Percentiles rank a stretch among this genome's conserved stretches.
These are phyloP conservation scores for Stachybotrys echinatus DNA, from an alignment of 2,329 filamentous ascomycete species.

Conservation along the genomic window DNA sequence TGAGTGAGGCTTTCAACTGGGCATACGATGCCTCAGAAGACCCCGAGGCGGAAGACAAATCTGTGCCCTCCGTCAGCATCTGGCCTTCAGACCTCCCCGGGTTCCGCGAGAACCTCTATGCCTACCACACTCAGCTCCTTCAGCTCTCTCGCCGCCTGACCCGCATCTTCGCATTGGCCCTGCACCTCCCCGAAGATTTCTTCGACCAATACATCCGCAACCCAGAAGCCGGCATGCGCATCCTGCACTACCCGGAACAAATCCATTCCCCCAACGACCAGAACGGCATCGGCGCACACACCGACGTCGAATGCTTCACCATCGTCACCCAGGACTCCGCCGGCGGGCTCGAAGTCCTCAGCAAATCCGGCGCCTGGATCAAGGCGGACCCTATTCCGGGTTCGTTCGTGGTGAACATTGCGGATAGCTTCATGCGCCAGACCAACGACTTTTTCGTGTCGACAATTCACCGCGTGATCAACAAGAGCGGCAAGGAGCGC, in stretches of 20 bases:
- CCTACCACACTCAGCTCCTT: conserved; percentile 25
- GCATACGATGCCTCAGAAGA: too few species aligned
- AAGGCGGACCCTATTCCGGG: conserved; percentile 2
- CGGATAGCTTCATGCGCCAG: conserved; percentile 4
- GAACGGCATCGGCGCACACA: conserved; percentile 37
- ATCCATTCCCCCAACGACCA: conserved; percentile 11
- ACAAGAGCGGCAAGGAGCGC: conserved; percentile 1
- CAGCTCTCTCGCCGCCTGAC: conserved; percentile 29
- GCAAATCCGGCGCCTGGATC: conserved; percentile 40
- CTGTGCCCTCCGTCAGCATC: too few species aligned
- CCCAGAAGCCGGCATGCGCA: conserved; percentile 25
- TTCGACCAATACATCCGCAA: conserved; percentile 29
- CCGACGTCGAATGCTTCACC: conserved; percentile 43
- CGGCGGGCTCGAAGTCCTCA: conserved; percentile 40
- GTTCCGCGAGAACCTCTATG: too few species aligned
- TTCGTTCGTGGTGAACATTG: conserved; percentile 6
- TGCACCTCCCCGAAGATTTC: conserved; percentile 31
- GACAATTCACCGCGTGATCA: conserved; percentile 7
- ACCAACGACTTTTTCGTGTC: conserved; percentile 6
- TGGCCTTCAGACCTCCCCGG: too few species aligned
- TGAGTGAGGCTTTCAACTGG: too few species aligned
- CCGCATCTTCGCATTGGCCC: conserved; percentile 33
- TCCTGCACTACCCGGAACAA: conserved; percentile 36
- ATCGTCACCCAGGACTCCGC: conserved; percentile 38
- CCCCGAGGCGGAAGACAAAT: too few species aligned